phyloP scores from a whole-genome alignment of 1,284 basidiomycete species.

The Athelia sp. region DNA sequence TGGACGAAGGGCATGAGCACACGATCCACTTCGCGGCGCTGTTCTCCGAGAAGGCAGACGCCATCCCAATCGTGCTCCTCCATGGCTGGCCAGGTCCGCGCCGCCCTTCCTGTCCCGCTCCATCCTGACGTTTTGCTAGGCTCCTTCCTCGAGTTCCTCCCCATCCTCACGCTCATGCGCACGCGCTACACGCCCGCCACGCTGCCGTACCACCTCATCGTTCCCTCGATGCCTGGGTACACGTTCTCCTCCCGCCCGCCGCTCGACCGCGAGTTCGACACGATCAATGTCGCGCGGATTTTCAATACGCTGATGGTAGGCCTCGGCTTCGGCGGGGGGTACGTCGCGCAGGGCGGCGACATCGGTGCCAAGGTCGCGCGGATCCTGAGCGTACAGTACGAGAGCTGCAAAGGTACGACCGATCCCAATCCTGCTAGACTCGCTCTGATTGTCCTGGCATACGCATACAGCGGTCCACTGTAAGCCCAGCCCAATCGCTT shows the following conservation, averaged over 20 bases:
- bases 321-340: not conserved
- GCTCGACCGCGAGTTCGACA: not conserved
- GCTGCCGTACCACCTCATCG: not conserved
- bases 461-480: not conserved
- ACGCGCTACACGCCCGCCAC: not conserved
- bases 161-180: not conserved
- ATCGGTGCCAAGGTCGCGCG: not conserved
- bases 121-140: too few relatives aligned
- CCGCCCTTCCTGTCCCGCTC: too few relatives aligned
- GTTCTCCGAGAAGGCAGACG: conserved; percentile 6
- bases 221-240: not conserved
- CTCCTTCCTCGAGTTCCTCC: not conserved
- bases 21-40: conserved; percentile 8
- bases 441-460: too few relatives aligned
- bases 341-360: not conserved
- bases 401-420: conserved; percentile 1
- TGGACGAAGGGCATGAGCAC: conserved; percentile 1
- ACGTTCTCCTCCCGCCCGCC: not conserved
- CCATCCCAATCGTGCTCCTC: conserved; percentile 6
- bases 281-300: not conserved
- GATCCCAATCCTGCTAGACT: too few relatives aligned
- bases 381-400: not conserved
- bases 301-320: not conserved
- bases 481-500: not conserved
- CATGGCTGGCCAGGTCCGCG: conserved; percentile 7